phyloP scores from a whole-genome alignment of 116 monocot genomes.

The Thalassia testudinum region DNA sequence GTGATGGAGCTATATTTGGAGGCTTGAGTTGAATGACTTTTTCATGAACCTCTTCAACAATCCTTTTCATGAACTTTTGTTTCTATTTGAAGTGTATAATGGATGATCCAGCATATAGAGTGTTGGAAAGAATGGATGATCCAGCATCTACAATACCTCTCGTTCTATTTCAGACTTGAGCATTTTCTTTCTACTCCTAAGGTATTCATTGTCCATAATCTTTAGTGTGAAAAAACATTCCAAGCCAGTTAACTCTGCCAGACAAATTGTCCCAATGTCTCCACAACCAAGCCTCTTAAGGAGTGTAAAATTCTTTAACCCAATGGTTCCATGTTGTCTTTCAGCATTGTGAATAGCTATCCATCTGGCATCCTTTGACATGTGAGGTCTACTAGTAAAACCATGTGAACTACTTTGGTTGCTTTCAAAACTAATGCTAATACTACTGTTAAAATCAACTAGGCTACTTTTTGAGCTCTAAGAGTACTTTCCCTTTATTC shows the following conservation, averaged over 20 bases:
- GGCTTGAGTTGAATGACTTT: no score
- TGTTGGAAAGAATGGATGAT: slow-evolving; percentile 75
- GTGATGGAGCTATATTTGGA: no score
- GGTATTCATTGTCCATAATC: slow-evolving; percentile 60
- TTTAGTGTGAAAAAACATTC: slow-evolving; percentile 61
- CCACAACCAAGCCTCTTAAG: slow-evolving; percentile 53
- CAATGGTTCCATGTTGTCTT: slow-evolving; percentile 26
- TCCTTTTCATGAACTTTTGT: no score
- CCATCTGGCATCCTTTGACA: slow-evolving; percentile 56
- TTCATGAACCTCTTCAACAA: no score
- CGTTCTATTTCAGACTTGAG: slow-evolving; percentile 49
- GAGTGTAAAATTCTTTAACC: slow-evolving; percentile 45
- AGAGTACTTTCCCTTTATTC: no score
- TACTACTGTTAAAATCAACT: slow-evolving; percentile 55
- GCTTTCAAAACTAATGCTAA: slow-evolving; percentile 44
- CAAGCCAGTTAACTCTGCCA: slow-evolving; percentile 51
- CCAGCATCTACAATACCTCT: slow-evolving; percentile 50
- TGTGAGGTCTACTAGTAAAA: slow-evolving; percentile 45
- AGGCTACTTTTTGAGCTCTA: no score
- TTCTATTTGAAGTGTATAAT: no score
- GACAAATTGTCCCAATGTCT: slow-evolving; percentile 64
- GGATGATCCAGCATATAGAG: slow-evolving; percentile 51
- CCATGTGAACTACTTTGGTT: slow-evolving; percentile 38
- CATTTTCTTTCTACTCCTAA: slow-evolving; percentile 50
- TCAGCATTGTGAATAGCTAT: slow-evolving; percentile 38